These are phyloP conservation scores for Cotoneaster glaucophyllus DNA, from an alignment of 306 rosid genomes.

Conservation along the genomic window DNA sequence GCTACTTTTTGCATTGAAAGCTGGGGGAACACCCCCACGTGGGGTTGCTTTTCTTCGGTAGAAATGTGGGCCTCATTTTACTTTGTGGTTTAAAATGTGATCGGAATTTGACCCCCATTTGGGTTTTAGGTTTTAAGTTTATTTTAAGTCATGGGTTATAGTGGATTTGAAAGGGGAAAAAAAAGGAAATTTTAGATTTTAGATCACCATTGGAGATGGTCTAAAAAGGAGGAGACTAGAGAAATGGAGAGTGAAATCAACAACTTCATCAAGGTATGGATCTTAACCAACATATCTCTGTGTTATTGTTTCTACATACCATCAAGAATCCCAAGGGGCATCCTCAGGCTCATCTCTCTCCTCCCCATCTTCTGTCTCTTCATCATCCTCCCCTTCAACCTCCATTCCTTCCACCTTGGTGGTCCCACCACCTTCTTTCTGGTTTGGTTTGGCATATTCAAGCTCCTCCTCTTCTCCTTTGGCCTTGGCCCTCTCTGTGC, in stretches of 20 bases:
- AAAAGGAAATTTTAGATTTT: no score
- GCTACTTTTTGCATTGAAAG: no score
- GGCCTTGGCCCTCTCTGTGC: constrained; percentile 43
- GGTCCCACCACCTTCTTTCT: constrained; percentile 31
- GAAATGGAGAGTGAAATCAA: constrained; percentile 26
- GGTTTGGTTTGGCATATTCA: constrained; percentile 29
- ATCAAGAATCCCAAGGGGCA: constrained; percentile 20
- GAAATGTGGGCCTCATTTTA: no score
- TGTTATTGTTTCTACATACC: constrained; percentile 26
- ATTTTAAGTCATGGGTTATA: no score
- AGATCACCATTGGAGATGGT: no score
- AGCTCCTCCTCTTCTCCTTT: constrained; percentile 42
- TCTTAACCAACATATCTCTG: constrained; percentile 3
- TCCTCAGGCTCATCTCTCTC: constrained; percentile 17
- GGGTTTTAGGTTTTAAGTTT: no score
- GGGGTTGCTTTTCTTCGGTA: no score
- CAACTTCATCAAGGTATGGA: constrained; percentile 28
- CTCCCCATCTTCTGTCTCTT: constrained; percentile 28
- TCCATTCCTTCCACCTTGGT: constrained; percentile 25
- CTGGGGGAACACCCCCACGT: no score
- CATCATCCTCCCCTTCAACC: constrained; percentile 26
- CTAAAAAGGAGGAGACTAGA: neutral
- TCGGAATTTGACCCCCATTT: no score
- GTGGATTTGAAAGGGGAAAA: no score
- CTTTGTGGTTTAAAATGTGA: no score